These are phyloP conservation scores for Lactarius evosmus DNA, from an alignment of 768 basidiomycete genomes.

Conservation along the genomic window DNA sequence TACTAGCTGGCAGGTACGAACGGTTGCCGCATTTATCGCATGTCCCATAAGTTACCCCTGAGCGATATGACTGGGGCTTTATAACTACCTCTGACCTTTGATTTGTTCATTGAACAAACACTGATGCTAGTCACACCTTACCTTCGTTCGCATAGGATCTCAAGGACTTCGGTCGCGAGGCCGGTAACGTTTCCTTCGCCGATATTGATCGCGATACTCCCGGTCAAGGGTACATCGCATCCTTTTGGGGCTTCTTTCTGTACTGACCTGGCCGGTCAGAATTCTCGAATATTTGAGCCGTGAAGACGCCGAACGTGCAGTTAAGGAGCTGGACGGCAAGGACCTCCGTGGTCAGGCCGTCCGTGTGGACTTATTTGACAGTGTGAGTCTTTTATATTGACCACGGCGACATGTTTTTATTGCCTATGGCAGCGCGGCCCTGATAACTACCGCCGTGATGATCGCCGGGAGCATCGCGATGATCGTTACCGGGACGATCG, in stretches of 20 bases:
- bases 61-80: background rate
- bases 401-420: constrained; percentile 13
- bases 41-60: background rate
- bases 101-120: background rate
- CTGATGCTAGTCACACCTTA: constrained; percentile 6
- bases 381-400: constrained; percentile 41
- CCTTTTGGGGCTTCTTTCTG: constrained; percentile 2
- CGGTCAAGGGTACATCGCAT: constrained; percentile 73
- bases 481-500: constrained; percentile 37
- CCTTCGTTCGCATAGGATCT: constrained; percentile 62
- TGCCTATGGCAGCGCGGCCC: constrained; percentile 51
- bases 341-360: constrained; percentile 85
- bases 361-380: constrained; percentile 63
- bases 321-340: constrained; percentile 78
- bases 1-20: constrained; percentile 98
- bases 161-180: constrained; percentile 95
- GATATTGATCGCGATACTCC: constrained; percentile 88
- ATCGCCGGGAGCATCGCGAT: constrained; percentile 57
- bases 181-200: constrained; percentile 89
- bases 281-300: constrained; percentile 86
- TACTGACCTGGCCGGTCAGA: constrained; percentile 40
- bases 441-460: constrained; percentile 76
- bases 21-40: constrained; percentile 31
- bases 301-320: constrained; percentile 92
- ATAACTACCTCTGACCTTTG: background rate